A percentile compares a stretch with the other conserved stretches of the same genome.
Conservation (phyloP, 2,329 filamentous ascomycete genomes). For the Metarhizium rileyi region DNA sequence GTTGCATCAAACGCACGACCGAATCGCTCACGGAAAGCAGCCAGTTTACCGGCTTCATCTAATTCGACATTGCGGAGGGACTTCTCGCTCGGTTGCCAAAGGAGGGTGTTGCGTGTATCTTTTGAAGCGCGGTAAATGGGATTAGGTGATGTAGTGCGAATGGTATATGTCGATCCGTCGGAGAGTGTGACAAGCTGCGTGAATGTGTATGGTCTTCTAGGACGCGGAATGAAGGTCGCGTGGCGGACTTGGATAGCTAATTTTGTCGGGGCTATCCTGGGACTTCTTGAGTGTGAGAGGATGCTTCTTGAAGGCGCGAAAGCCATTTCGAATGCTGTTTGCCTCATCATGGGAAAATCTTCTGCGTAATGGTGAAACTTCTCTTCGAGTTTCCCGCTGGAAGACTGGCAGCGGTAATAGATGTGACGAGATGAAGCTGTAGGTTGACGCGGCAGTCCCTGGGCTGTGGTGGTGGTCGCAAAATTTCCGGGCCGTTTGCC, state of each 20-base stretch:
- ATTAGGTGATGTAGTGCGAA: slow-evolving; percentile 64
- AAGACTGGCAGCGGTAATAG: background rate
- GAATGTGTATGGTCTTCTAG: slow-evolving; percentile 90
- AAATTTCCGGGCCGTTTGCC: slow-evolving; percentile 13
- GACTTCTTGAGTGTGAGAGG: background rate
- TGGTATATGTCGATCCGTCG: slow-evolving; percentile 77
- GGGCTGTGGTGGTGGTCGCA: slow-evolving; percentile 9
- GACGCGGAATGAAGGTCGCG: slow-evolving; percentile 76
- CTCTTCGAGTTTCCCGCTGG: background rate
- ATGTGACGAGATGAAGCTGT: background rate
- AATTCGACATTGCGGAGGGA: slow-evolving; percentile 82
- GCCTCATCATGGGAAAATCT: slow-evolving; percentile 17
- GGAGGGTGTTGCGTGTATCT: slow-evolving; percentile 77
- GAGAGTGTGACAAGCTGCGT: slow-evolving; percentile 92
- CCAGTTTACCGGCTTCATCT: slow-evolving; percentile 85
- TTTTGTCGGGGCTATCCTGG: slow-evolving; percentile 13
- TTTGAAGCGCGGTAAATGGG: slow-evolving; percentile 54
- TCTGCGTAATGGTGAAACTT: background rate
- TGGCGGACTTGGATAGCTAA: slow-evolving; percentile 54
- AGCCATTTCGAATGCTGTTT: slow-evolving; percentile 16
- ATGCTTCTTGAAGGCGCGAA: slow-evolving; percentile 19
- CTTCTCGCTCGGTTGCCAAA: slow-evolving; percentile 84
- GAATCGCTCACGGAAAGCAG: slow-evolving; percentile 76
- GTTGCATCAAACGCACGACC: slow-evolving; percentile 71
- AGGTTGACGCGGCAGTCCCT: background rate